Base-by-base conservation (phyloP, 805 yeast genomes). In the Tetrapisispora fleetii region DNA sequence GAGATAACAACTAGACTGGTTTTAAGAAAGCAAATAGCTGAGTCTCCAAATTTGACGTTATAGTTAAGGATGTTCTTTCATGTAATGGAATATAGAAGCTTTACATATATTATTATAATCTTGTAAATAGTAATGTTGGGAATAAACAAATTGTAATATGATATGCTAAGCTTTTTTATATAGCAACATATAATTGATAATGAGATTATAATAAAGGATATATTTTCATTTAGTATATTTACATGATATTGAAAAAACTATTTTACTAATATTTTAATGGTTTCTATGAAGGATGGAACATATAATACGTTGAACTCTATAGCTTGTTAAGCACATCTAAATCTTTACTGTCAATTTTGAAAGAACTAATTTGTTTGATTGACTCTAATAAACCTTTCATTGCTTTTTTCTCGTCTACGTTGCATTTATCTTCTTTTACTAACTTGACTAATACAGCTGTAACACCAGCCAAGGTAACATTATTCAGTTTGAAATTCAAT, bases 401-500 rank as follows among this genome's bases (percentile, higher is more conserved):
- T 3, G 7, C 13, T 9, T 39, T 36, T n/a, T 36, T 40, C 13
- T 48, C 37, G 2, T 37, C 18, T 18, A 33, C 14, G 4, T 22
- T 22, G 2, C 37, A 24, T 14, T 46, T 45, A 16, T 40, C 45
- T 14, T 27, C 45, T 40, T 45, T 55, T 27, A 56, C 43, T 24
- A 56, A 45, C 5, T 47, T 33, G 0, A 55, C 53, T 40, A 54
- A 17, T 8, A 56, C 44, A 37, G 46, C 51, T 3, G 46, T 22
- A 11, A 57, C 50, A 37, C 49, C 52, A 14, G 57, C 53, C 3
- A 53, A 46, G 3, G 53, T 41, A 10, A 47, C 43, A 16, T 48
- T 52, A 16, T 54, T 42, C 18, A 54, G 27, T 2, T 40, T 45
- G 19, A 49, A 49, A 24, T 52, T 44, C 6, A 59, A 45, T 46